Percentiles rank a stretch among this genome's conserved stretches.
These are phyloP conservation scores for Fusarium begoniae DNA, from an alignment of 2,329 filamentous ascomycete species.

Conservation along the genomic window DNA sequence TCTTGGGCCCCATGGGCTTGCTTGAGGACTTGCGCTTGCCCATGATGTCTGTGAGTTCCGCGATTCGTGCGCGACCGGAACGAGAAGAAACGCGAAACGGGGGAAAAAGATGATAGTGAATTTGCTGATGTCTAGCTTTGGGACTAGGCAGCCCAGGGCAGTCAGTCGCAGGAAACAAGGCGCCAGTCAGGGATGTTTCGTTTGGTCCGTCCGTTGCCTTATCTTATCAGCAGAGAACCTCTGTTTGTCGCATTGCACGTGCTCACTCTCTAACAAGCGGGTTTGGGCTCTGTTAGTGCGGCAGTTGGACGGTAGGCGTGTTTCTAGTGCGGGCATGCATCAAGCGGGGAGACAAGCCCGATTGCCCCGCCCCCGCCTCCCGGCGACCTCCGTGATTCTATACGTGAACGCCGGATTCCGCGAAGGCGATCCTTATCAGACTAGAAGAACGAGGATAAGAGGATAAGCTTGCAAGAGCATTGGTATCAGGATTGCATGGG, in stretches of 20 bases:
- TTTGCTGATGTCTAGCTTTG: constrained; percentile 40
- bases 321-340: constrained; percentile 28
- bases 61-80: constrained; percentile 31
- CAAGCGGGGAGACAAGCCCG: constrained; percentile 33
- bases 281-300: neutral
- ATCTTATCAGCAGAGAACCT: constrained; percentile 38
- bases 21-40: constrained; percentile 95
- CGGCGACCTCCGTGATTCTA: constrained; percentile 41
- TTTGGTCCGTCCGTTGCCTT: constrained; percentile 35
- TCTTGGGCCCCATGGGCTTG: constrained; percentile 84
- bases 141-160: constrained; percentile 5
- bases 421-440: constrained; percentile 19
- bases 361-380: constrained; percentile 35
- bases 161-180: constrained; percentile 16
- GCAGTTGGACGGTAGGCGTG: constrained; percentile 16
- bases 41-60: constrained; percentile 56
- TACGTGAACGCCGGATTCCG: constrained; percentile 24
- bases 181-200: constrained; percentile 24
- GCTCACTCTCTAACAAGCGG: constrained; percentile 16
- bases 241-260: constrained; percentile 31
- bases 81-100: constrained; percentile 17
- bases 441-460: neutral
- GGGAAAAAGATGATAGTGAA: constrained; percentile 25
- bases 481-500: neutral
- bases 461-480: neutral